These are phyloP conservation scores for Kurtzmaniella quercitrusa DNA, from an alignment of 1,139 yeast genomes.

Conservation along the genomic window DNA sequence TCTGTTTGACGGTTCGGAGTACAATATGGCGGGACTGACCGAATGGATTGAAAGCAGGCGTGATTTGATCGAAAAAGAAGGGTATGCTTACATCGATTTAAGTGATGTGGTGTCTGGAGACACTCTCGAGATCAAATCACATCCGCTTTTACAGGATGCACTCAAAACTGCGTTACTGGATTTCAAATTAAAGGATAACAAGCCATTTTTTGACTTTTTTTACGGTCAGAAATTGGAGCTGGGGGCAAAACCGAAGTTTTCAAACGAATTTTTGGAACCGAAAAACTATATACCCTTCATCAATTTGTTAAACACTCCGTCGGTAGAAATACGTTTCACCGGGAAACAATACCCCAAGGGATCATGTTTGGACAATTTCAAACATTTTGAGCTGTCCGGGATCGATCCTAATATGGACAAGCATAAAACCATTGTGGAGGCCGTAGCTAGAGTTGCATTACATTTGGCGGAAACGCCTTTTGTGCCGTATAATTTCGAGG, in stretches of 20 bases:
- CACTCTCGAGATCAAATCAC: slow-evolving; percentile 52
- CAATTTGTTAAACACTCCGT: slow-evolving; percentile 64
- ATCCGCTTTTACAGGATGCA: slow-evolving; percentile 57
- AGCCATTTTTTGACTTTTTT: slow-evolving; percentile 24
- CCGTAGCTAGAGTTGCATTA: slow-evolving; percentile 50
- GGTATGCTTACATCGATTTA: slow-evolving; percentile 72
- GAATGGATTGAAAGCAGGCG: slow-evolving; percentile 67
- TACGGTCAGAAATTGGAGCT: slow-evolving; percentile 17
- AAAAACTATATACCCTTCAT: slow-evolving; percentile 72
- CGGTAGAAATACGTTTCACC: slow-evolving; percentile 53
- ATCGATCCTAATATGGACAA: slow-evolving; percentile 56
- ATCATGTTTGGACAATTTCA: slow-evolving; percentile 66
- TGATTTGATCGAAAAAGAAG: slow-evolving; percentile 53
- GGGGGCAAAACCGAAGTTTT: slow-evolving; percentile 19
- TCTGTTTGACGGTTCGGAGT: slow-evolving; percentile 83
- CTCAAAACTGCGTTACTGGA: slow-evolving; percentile 37
- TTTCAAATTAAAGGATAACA: slow-evolving; percentile 17
- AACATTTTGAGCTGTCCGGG: slow-evolving; percentile 40
- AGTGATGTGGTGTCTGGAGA: slow-evolving; percentile 70
- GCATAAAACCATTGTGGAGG: slow-evolving; percentile 55
- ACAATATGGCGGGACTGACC: slow-evolving; percentile 79
- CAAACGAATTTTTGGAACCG: slow-evolving; percentile 42
- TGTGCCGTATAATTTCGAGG: slow-evolving; percentile 61
- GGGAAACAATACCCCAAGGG: slow-evolving; percentile 49
- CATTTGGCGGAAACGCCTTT: slow-evolving; percentile 69